Base-by-base conservation (phyloP, 2,329 filamentous ascomycete genomes). In the Penicillium sp. region DNA sequence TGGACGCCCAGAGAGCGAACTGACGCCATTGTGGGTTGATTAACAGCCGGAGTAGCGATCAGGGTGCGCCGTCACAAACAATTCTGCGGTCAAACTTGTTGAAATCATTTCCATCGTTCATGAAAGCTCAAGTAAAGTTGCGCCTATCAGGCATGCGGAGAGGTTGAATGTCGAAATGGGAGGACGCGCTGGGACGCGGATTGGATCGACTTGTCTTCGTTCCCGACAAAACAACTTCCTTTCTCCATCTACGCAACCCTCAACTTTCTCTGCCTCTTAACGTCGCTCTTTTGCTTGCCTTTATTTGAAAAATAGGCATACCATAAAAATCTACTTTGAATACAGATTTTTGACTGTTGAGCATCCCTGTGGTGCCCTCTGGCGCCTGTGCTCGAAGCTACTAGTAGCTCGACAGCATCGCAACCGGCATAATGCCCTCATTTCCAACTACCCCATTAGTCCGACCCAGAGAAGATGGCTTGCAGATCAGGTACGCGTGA, bases 1-100 rank as follows among this genome's bases (percentile, higher is more conserved):
- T 97, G 93, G 69, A 96, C 81, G 73, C 94, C 94, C 67, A 97
- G 83, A 61, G 93, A 97, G 74, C 85, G 89, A 76, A 97, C 85
- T 70, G 89, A 86, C 64, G 93, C 93, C 95, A 99, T 99, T 67
- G 65, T 74, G 62, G 60, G 59, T 35, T 60, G 62, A 57, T 58
- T 62, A 59, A 55, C 30, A 61, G 62, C 50, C 54, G 55, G 51
- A 52, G 53, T 58, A 60, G 58, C 51, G 44, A 55, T 58, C 51
- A 56, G 58, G 58, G 35, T 54, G 48, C 60, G 51, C 55, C 57
- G 56, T 59, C 61, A 60, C 50, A 59, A 54, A 54, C 47, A 60
- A 56, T 50, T 40, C 41, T 60, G 60, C 59, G 62, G 54, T 54
- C 42, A 40, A 56, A 60, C 61, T 63, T 62, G 61, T 59, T 43